phyloP scores from a whole-genome alignment of 805 yeast genomes.

The Lipomyces lipofer region DNA sequence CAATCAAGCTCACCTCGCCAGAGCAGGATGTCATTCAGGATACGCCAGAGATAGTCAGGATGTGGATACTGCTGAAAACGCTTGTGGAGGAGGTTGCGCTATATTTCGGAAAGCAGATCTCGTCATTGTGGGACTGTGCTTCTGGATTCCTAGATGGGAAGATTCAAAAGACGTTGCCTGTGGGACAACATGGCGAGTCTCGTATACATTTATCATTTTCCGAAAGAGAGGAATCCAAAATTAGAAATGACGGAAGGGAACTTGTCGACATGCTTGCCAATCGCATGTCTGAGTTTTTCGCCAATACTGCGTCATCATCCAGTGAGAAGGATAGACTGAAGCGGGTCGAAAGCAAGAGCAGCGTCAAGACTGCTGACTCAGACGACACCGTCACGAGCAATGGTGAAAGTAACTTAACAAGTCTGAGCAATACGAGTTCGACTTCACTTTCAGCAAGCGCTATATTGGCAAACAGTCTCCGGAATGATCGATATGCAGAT shows the following conservation, averaged over 20 bases:
- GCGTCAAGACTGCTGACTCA: slow-evolving; percentile 2
- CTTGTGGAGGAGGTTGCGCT: slow-evolving; percentile 46
- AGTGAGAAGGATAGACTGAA: slow-evolving; percentile 6
- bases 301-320: slow-evolving; percentile 13
- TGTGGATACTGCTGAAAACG: slow-evolving; percentile 56
- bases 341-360: not conserved
- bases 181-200: slow-evolving; percentile 45
- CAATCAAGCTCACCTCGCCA: slow-evolving; percentile 10
- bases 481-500: slow-evolving; percentile 17
- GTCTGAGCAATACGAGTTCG: slow-evolving; percentile 4
- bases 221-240: slow-evolving; percentile 47
- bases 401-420: not conserved
- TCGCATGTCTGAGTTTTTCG: slow-evolving; percentile 35
- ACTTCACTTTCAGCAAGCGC: slow-evolving; percentile 28
- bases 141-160: slow-evolving; percentile 54
- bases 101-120: slow-evolving; percentile 44
- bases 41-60: slow-evolving; percentile 55
- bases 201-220: slow-evolving; percentile 46
- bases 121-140: slow-evolving; percentile 57
- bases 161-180: slow-evolving; percentile 46
- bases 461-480: slow-evolving; percentile 25
- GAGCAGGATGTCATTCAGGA: slow-evolving; percentile 43
- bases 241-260: slow-evolving; percentile 42
- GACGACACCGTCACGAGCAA: not conserved
- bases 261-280: slow-evolving; percentile 42